Evolutionary conservation across 208 protist species (phyloP).

Genomic region (Trypanosoma boissoni): DNA sequence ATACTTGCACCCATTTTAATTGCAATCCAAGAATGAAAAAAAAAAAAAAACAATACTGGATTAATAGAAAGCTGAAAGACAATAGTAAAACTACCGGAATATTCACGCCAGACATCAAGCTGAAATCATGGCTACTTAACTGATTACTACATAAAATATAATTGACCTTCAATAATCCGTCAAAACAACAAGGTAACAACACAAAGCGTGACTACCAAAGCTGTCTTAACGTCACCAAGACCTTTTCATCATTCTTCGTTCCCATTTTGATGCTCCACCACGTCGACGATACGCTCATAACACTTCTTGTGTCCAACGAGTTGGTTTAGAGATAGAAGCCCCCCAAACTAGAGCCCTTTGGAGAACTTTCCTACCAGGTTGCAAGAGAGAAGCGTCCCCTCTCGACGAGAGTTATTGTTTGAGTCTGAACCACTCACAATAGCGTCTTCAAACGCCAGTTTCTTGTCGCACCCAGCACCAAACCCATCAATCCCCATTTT

Average conservation of each 20-base stretch:
- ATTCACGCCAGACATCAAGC: slow-evolving; percentile 3
- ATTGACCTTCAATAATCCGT: slow-evolving; percentile 4
- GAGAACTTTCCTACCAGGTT: too few species aligned
- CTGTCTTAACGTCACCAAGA: too few species aligned
- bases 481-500: slow-evolving; percentile 13
- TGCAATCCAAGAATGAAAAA: neutral
- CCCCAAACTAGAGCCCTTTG: too few species aligned
- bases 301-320: too few species aligned
- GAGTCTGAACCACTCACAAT: neutral
- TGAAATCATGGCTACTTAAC: slow-evolving; percentile 8
- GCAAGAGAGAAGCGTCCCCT: too few species aligned
- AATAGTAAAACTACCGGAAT: neutral
- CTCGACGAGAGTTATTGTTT: neutral
- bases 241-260: too few species aligned
- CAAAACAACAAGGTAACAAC: slow-evolving; percentile 14
- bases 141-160: neutral
- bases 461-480: slow-evolving; percentile 12
- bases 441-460: neutral
- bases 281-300: too few species aligned
- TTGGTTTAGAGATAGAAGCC: too few species aligned
- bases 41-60: slow-evolving; percentile 3
- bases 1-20: neutral
- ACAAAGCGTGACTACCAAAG: neutral
- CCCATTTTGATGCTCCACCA: too few species aligned
- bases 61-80: neutral